Base-by-base conservation (phyloP, 805 yeast genomes). In the Wickerhamiella dianesei region DNA sequence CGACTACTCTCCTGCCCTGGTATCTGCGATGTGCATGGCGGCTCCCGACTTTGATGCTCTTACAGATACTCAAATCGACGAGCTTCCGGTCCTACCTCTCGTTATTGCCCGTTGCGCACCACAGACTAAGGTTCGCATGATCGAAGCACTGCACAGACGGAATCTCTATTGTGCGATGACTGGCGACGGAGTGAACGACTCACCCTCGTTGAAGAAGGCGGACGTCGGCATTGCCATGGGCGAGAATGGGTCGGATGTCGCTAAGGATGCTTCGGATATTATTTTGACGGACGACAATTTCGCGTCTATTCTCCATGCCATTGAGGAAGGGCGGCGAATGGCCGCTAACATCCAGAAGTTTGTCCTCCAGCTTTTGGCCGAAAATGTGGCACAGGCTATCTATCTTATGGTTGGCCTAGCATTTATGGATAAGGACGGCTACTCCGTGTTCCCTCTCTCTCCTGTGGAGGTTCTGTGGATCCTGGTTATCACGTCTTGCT, bases 141-240 rank as follows among this genome's bases (percentile, higher is more conserved):
- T 82, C 56, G 87, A 82, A 46, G 88, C 89, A 0, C 73, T 68
- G 55, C 87, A 73, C 67, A 78, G 73, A 57, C 75, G 75, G 62
- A 64, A 71, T 52, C 68, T 77, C 59, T 72, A 77, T 63, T 72
- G 80, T 64, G 89, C 89, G 17, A 82, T 82, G 89, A 80, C 86
- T 22, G 86, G 86, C 51, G 89, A 82, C 61, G 89, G 89, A 52
- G 88, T 82, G 41, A 82, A 82, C 60, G 89, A 82, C 59, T 80
- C 87, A 2, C 89, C 89, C 21, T 75, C 82, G 35, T 67, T 82
- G 63, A 81, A 81, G 60, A 76, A 70, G 53, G 81, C 89, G 3
- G 87, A 82, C 62, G 84, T 82, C 48, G 89, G 89, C 53, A 80
- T 82, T 61, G 86, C 89, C 9, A 82, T 82, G 89, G 89, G 89